Base-by-base conservation (phyloP, 1,284 basidiomycete genomes). In the Quambalaria eucalypti region DNA sequence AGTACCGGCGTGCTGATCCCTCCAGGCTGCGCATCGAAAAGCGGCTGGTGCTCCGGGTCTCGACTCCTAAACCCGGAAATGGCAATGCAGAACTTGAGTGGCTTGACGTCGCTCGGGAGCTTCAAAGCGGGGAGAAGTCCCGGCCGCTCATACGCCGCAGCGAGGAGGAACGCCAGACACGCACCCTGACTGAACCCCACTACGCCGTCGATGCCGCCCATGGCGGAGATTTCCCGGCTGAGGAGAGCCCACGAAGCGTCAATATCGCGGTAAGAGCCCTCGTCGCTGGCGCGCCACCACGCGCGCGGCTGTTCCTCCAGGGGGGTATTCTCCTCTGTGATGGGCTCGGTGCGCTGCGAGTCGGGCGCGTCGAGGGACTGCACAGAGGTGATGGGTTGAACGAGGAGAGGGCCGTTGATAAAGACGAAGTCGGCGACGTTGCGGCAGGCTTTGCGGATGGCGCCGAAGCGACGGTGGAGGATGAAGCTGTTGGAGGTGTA, bases 281-380 rank as follows among this genome's bases (percentile, higher is more conserved):
- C 55, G 40, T 67, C 64, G 42, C 62, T 61, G 9, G 62, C 57
- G n/a, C 56, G 54, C 68, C 69, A 75, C 73, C 73, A 75, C 3
- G 68, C 69, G 9, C 71, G 56, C 23, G 71, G 68, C 56, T 73
- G 71, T 56, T 73, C 65, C 47, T 75, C 73, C 38, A 71, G 54
- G 4, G 71, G 73, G 5, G 66, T 63, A 29, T 49, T 46, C 25
- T 70, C 68, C 54, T 65, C 64, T 12, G 48, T 14, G 28, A 62
- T 61, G 28, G 56, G 60, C 19, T 65, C 64, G n/a, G n/a, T n/a
- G n/a, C n/a, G n/a, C n/a, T 59, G 52, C 6, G 50, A 55, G 14
- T 68, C 66, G 2, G 66, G 68, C 16, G 65, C 60, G 46, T 71
- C 69, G 28, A 69, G 56, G 29, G 61, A 60, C n/a, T 60, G 57